Base-by-base conservation (phyloP, 345 rosid species). In the Eucalyptus rudis region DNA sequence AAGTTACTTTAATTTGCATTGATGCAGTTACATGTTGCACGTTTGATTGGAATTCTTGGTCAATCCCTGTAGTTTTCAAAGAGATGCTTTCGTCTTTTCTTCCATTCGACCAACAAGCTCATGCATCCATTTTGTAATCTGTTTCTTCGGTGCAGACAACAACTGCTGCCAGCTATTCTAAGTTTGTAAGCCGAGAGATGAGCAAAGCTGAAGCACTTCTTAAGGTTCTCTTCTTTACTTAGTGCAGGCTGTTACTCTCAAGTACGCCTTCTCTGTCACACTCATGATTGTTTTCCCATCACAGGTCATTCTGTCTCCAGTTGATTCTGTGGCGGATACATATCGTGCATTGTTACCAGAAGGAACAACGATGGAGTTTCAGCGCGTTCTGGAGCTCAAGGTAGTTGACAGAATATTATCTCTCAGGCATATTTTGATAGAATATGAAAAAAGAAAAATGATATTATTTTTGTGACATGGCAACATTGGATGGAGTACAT, bases 171-270 rank as follows among this genome's bases (percentile, higher is more conserved):
- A 96, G 96, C 92, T 98, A 97, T 91, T 94, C 97, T 14, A 97
- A 96, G 95, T 98, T 98, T 90, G 98, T 98, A 68, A 98, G 97
- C 93, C 97, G 99, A 88, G 99, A 97, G 95, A 98, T 98, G 99
- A 97, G 99, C 95, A 96, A 96, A 95, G 99, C 99, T 88, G 99
- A 98, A 96, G 99, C 99, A 90, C 98, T 98, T 89, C 93, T 98
- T 88, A 98, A 98, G 99, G 98, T 96, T 88, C 45, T 86, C 15
- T 49, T 31, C 79, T 89, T 68, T 36, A 33, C 51, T 84, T 27
- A 24, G 15, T 66, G 81, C 83, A 59, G 47, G 59, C 22, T 25
- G 10, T 83, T 52, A n/a, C n/a, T 33, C 51, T 89, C 50, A 16
- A 79, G 58, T 20, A 44, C 44, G 56, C 83, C 83, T 76, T 71